phyloP scores from a whole-genome alignment of 2,329 filamentous ascomycete species.

The Monilinia aucupariae region DNA sequence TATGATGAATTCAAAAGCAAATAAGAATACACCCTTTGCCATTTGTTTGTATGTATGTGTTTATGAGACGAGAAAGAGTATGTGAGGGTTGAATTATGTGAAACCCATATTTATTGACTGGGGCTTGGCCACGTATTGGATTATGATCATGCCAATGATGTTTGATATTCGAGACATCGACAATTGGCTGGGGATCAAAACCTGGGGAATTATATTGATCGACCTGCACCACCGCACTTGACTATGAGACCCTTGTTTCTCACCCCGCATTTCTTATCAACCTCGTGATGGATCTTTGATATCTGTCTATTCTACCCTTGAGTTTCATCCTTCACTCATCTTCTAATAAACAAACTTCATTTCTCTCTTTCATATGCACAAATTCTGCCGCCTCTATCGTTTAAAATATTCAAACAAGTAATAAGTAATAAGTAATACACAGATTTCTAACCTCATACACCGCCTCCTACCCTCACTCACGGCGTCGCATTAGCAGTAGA shows the following conservation, averaged over 20 bases:
- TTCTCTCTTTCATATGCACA: neutral
- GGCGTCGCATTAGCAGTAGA: neutral
- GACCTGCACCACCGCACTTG: neutral
- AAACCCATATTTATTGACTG: neutral
- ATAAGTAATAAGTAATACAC: neutral
- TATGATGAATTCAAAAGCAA: conserved; percentile 31
- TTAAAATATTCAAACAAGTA: neutral
- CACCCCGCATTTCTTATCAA: conserved; percentile 16
- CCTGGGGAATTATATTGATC: neutral
- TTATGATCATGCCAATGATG: neutral
- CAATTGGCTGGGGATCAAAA: neutral
- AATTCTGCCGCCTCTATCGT: neutral
- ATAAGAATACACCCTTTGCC: conserved; percentile 24
- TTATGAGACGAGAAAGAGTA: neutral
- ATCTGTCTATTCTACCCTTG: neutral
- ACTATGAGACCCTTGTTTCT: neutral
- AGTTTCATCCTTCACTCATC: neutral
- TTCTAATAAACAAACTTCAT: neutral
- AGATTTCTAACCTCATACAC: neutral
- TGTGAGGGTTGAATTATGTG: conserved; percentile 3
- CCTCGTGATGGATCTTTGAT: conserved; percentile 5
- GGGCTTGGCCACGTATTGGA: too few relatives aligned
- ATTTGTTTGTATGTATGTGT: neutral
- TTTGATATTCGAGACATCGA: too few relatives aligned
- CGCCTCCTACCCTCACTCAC: neutral